Percentiles rank a stretch among this genome's conserved stretches.
These are phyloP conservation scores for Scheffersomyces coipomensis DNA, from an alignment of 805 yeast genomes.

Conservation along the genomic window DNA sequence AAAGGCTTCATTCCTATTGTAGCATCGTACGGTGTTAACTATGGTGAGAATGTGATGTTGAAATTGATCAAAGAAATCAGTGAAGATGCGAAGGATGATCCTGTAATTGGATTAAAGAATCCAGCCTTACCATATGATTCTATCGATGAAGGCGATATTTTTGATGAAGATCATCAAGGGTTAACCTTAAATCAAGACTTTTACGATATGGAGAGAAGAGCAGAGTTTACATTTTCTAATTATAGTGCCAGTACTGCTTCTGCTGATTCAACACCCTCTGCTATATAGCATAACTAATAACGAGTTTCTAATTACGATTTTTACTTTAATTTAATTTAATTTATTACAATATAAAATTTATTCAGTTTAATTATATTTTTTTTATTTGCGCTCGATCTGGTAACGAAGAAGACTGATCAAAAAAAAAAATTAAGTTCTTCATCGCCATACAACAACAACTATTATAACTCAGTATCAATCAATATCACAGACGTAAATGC, in stretches of 20 bases:
- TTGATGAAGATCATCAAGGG: conserved; percentile 29
- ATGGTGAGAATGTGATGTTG: conserved; percentile 65
- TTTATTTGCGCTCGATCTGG: no score
- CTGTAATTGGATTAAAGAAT: conserved; percentile 37
- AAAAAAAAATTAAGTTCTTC: no score
- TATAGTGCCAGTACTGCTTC: conserved; percentile 5
- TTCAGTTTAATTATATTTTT: no score
- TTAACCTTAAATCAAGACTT: conserved; percentile 24
- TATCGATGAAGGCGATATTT: conserved; percentile 23
- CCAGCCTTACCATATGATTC: conserved; percentile 43
- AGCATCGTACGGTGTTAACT: conserved; percentile 51
- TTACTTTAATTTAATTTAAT: no score
- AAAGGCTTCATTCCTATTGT: conserved; percentile 43
- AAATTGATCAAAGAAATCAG: conserved; percentile 58
- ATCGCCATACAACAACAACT: no score
- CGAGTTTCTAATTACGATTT: no score
- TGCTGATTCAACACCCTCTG: conserved; percentile 1
- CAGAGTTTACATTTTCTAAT: conserved; percentile 12
- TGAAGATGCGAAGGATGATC: conserved; percentile 36
- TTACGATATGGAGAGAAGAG: conserved; percentile 6
- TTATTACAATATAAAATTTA: no score
- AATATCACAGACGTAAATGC: conserved; percentile 2
- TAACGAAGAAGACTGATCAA: no score
- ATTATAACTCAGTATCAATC: no score
- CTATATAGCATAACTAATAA: no score